Evolutionary conservation across 495 filamentous ascomycete genomes (phyloP).

Genomic region (Podospora anserina): DNA sequence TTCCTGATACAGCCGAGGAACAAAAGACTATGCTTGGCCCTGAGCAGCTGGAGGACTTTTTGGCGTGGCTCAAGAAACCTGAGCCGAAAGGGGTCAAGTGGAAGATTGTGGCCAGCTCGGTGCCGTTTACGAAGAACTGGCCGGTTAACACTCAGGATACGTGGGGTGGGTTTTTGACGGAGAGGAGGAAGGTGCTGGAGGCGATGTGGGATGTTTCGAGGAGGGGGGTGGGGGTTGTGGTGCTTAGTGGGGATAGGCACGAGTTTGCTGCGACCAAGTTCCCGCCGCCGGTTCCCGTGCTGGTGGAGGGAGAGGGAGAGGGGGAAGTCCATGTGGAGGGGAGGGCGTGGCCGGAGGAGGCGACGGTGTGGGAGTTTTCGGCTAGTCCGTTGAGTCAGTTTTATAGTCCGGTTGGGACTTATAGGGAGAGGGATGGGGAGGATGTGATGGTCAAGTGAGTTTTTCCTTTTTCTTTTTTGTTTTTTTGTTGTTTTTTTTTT

Average conservation of each 20-base stretch:
- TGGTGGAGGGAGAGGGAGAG: neutral
- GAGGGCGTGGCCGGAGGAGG: constrained; percentile 52
- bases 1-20: constrained; percentile 44
- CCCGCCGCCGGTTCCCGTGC: constrained; percentile 55
- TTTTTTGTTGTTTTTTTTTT: no score
- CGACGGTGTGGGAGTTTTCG: constrained; percentile 80
- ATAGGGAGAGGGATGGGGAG: constrained; percentile 69
- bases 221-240: constrained; percentile 72
- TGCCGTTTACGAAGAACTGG: constrained; percentile 98
- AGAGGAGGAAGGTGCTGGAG: constrained; percentile 75
- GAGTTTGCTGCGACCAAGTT: constrained; percentile 93
- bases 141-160: constrained; percentile 76
- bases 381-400: constrained; percentile 90
- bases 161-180: constrained; percentile 83
- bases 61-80: constrained; percentile 67
- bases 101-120: constrained; percentile 85
- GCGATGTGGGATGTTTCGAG: constrained; percentile 81
- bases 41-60: constrained; percentile 72
- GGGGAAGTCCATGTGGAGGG: constrained; percentile 20
- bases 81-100: constrained; percentile 76
- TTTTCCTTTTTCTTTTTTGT: neutral
- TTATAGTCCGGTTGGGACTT: constrained; percentile 81
- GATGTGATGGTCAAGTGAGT: constrained; percentile 76
- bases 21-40: constrained; percentile 83
- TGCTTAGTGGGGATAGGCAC: constrained; percentile 87